Evolutionary conservation across 139 green algal genomes (phyloP), one percentile per base, ranked within the genome.

Genomic region (Coelastrella sp.): DNA sequence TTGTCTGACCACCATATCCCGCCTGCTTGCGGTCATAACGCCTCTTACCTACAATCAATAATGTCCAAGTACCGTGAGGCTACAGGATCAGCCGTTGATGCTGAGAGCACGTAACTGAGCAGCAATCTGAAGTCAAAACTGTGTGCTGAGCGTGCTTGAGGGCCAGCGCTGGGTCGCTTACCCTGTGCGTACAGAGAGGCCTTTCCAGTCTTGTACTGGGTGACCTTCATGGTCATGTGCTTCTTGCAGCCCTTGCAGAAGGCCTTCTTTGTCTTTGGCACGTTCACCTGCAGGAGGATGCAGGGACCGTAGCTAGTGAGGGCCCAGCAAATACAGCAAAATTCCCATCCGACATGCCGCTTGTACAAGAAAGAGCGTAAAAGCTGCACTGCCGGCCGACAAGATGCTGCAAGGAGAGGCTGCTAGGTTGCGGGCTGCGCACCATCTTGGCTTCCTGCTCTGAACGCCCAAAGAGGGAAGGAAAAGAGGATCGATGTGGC

Each of bases 181-280:
- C 85, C 98, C 94, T 99, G 98, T 57, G 97, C 98, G 87, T 99
- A 99, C 58, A 99, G 93, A 63, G 94, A 98, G 66, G 98, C 98
- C 96, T 99, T 99, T 89, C 98, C 98, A 25, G 98, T 99, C 96
- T 99, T 99, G 95, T 99, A 99, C 95, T 99, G 98, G 24, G 98
- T 99, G 87, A 99, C 98, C 95, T 99, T 99, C 95, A 99, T 98
- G 93, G 96, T 92, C 72, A 96, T 97, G 94, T 99, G 98, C 97
- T 99, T 99, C 82, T 95, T 95, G 98, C 98, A 99, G 60, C 93
- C 96, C 95, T 98, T 99, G 97, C 98, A 99, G 94, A 98, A 99
- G 72, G 98, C 96, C 93, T 95, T 96, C 97, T 99, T 99, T 76
- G 97, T 97, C 96, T 99, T 99, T 25, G 98, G 98, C 61, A 99